These are phyloP conservation scores for Xerocomus minutiporus DNA, from an alignment of 1,284 basidiomycete species.

Conservation along the genomic window DNA sequence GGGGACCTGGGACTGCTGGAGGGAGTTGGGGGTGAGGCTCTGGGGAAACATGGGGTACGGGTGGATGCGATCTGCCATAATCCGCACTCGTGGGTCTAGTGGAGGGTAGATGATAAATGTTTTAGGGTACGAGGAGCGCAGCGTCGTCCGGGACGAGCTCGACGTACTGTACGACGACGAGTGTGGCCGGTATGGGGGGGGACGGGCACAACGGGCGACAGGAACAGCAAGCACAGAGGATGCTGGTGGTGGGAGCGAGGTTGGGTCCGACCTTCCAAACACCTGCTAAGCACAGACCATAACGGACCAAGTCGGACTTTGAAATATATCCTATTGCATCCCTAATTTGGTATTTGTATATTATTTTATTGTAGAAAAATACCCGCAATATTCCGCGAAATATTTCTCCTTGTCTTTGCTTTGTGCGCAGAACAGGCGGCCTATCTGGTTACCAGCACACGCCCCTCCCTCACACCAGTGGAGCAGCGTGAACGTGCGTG, in stretches of 20 bases:
- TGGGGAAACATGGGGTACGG: conserved; percentile 47
- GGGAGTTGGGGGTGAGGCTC: conserved; percentile 42
- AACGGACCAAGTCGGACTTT: conserved; percentile 34
- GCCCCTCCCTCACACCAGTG: conserved; percentile 22
- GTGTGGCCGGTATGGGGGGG: conserved; percentile 9
- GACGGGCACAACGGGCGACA: conserved; percentile 22
- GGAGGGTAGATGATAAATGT: conserved; percentile 26
- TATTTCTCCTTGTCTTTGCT: conserved; percentile 5
- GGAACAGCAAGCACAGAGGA: conserved; percentile 30
- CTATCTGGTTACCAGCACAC: conserved; percentile 9
- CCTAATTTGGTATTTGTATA: conserved; percentile 12
- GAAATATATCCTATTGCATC: conserved; percentile 20
- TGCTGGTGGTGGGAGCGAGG: conserved; percentile 40
- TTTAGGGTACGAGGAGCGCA: conserved; percentile 24
- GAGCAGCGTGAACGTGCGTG: conserved; percentile 27
- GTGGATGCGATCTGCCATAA: conserved; percentile 58
- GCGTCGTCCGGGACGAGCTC: conserved; percentile 17
- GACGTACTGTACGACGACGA: conserved; percentile 14
- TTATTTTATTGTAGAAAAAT: conserved; percentile 27
- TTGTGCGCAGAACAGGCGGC: not conserved
- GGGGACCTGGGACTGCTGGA: conserved; percentile 46
- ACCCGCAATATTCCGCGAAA: not conserved
- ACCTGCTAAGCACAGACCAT: conserved; percentile 38
- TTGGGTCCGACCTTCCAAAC: conserved; percentile 39
- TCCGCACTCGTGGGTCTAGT: conserved; percentile 29